Evolutionary conservation across 2,329 filamentous ascomycete genomes (phyloP), one percentile per base, ranked within the genome.

Genomic region (Alternaria ventricosa): DNA sequence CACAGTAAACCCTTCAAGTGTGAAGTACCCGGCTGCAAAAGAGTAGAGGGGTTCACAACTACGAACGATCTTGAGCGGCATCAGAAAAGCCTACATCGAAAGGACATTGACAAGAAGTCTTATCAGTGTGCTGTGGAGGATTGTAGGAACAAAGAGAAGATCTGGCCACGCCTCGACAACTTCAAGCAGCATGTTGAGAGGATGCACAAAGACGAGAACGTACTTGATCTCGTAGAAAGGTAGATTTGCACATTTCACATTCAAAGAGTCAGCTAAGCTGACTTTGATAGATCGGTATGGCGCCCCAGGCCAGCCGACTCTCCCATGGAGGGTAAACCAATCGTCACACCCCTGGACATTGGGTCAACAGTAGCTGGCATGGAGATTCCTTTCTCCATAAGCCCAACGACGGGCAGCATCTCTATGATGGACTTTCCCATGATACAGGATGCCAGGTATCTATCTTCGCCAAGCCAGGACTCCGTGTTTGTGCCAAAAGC

Each of bases 121-220:
- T 92, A 86, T 67, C 85, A 84, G 60, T 96, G 92, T 75, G 84
- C 84, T 55, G 81, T 87, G 6, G 79, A 79, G 7, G 72, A 81
- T 22, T 93, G 91, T 71, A 83, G 81, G 23, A 86, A 83, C 23
- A 89, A 84, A 65, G 82, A 82, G 1, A 97, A 96, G 76, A 81
- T 85, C 36, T 97, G 92, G 92, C 90, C 91, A 1, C 87, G 94
- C 22, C 84, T 90, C 55, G 94, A 97, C 78, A 97, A 97, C 74
- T 97, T 97, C 78, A 90, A 90, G 64, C 88, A 90, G 36, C 94
- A 97, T 75, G 84, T 97, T 49, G 84, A 82, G 54, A 87, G 90
- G 11, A 88, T 92, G 71, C 94, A 97, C 76, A 65, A 74, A 1
- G 75, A 84, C 5, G 79, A 84, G 44, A 76, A 85, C 60, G 68